phyloP scores from a whole-genome alignment of 805 yeast genomes.

The Torulaspora quercuum region DNA sequence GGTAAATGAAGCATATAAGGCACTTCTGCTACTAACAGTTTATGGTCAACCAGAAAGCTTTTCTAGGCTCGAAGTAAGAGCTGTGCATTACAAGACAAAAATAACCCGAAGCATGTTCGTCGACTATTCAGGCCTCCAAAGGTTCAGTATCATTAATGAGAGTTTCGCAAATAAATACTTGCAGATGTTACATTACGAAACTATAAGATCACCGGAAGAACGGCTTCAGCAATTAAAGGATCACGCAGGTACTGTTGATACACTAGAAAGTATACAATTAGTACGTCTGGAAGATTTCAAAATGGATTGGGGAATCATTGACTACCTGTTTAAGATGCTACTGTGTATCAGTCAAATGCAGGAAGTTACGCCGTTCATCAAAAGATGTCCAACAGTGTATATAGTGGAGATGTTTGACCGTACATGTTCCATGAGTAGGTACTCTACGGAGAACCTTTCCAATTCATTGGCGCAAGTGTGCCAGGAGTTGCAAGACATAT shows the following conservation, averaged over 20 bases:
- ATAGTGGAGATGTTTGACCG: slow-evolving; percentile 17
- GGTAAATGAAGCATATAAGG: neutral
- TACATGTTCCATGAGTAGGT: slow-evolving; percentile 5
- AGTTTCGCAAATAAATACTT: slow-evolving; percentile 21
- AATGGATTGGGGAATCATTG: slow-evolving; percentile 13
- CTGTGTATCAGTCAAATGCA: slow-evolving; percentile 20
- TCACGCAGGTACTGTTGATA: slow-evolving; percentile 2
- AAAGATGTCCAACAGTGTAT: slow-evolving; percentile 23
- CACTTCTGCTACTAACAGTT: too few species aligned
- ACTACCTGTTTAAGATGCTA: slow-evolving; percentile 17
- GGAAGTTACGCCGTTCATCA: slow-evolving; percentile 10
- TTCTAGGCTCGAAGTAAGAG: too few species aligned
- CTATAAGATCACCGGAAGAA: slow-evolving; percentile 10
- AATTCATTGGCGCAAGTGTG: slow-evolving; percentile 7
- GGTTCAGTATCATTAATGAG: slow-evolving; percentile 20
- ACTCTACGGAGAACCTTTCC: slow-evolving; percentile 2
- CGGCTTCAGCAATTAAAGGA: slow-evolving; percentile 15
- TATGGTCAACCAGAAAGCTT: too few species aligned
- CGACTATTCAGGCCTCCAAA: slow-evolving; percentile 25
- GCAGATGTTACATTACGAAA: slow-evolving; percentile 17
- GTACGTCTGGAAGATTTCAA: slow-evolving; percentile 17
- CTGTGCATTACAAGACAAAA: too few species aligned
- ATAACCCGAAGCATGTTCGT: slow-evolving; percentile 24
- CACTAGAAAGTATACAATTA: slow-evolving; percentile 10
- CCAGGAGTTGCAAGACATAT: slow-evolving; percentile 8